A percentile compares a stretch with the other conserved stretches of the same genome.
phyloP scores from a whole-genome alignment of 345 rosid species.

The Eucalyptus brandiana region DNA sequence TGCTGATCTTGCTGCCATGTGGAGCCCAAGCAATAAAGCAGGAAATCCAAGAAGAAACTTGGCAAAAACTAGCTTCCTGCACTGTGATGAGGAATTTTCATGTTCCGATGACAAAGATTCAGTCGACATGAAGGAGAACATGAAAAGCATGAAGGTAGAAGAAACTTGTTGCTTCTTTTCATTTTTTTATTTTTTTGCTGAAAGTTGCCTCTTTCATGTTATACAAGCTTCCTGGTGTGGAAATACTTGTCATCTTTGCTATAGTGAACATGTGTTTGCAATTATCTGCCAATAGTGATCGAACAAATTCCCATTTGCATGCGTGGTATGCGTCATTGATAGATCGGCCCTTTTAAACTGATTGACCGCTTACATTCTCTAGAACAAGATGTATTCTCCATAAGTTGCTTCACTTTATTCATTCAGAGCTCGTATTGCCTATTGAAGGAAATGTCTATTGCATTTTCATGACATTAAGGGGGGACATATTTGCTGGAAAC shows the following conservation, averaged over 20 bases:
- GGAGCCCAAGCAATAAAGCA: conserved; percentile 35
- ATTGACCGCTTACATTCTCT: background rate
- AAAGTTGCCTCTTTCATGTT: background rate
- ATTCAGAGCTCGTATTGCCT: background rate
- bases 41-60: conserved; percentile 33
- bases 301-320: background rate
- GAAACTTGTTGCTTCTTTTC: background rate
- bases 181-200: background rate
- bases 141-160: conserved; percentile 33
- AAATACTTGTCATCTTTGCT: background rate
- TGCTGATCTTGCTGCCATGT: conserved; percentile 61
- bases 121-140: conserved; percentile 9
- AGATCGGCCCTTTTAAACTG: background rate
- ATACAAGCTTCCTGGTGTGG: background rate
- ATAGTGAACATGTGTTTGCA: background rate
- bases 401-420: background rate
- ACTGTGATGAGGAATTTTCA: conserved; percentile 7
- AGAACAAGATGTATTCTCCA: background rate
- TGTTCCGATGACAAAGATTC: background rate
- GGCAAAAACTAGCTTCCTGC: conserved; percentile 6
- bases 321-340: background rate
- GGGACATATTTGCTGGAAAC: background rate
- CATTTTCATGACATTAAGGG: background rate
- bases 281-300: background rate
- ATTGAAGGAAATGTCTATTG: background rate